A percentile compares a stretch with the other conserved stretches of the same genome.
phyloP scores from a whole-genome alignment of 139 green algal genomes.

The Spirogloea muscicola region DNA sequence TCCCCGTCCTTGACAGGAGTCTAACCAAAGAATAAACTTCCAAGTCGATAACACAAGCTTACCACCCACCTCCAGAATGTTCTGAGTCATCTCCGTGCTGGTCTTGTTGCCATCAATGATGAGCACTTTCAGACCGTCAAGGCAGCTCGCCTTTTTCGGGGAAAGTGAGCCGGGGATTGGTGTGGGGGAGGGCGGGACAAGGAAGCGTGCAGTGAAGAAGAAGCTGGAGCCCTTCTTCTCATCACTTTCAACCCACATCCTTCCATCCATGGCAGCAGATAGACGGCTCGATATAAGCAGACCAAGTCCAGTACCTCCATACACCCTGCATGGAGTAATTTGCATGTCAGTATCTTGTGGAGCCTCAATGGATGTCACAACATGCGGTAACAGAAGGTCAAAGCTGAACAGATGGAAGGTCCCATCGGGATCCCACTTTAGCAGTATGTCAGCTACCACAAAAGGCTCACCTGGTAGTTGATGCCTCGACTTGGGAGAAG shows the following conservation, averaged over 20 bases:
- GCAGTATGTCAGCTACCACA: no score
- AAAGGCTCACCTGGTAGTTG: constrained; percentile 18
- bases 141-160: not conserved
- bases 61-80: no score
- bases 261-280: constrained; percentile 17
- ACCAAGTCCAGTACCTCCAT: constrained; percentile 15
- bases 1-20: no score
- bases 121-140: not conserved
- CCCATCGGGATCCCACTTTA: no score
- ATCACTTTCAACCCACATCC: constrained; percentile 39
- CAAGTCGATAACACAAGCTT: no score
- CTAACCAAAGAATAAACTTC: no score
- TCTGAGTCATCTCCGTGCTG: no score
- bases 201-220: constrained; percentile 9
- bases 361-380: no score
- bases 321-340: constrained; percentile 2
- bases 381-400: no score
- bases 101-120: constrained; percentile 4
- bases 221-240: constrained; percentile 15
- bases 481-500: constrained; percentile 31
- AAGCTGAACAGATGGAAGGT: no score
- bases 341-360: no score
- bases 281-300: constrained; percentile 19
- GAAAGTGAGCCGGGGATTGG: not conserved
- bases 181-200: not conserved